Conservation (phyloP, 2,329 filamentous ascomycete genomes). For the Trichoderma cornu-damae region DNA sequence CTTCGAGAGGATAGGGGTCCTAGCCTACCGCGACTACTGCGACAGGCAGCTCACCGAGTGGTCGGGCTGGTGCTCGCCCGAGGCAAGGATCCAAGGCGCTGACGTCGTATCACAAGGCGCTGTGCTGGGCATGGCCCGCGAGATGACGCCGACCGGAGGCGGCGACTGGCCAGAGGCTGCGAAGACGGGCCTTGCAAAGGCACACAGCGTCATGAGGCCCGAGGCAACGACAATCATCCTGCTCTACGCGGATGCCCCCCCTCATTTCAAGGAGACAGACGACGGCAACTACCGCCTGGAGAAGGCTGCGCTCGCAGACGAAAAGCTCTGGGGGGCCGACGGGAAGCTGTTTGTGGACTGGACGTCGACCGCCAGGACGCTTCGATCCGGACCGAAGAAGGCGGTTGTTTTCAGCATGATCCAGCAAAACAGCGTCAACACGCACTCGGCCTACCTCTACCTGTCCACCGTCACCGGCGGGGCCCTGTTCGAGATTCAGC, state of each 20-base stretch:
- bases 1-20: conserved; percentile 46
- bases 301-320: conserved; percentile 21
- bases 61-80: conserved; percentile 43
- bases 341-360: conserved; percentile 41
- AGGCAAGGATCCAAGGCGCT: conserved; percentile 16
- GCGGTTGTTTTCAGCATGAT: conserved; percentile 43
- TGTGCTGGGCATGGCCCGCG: conserved; percentile 34
- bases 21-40: conserved; percentile 48
- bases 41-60: conserved; percentile 37
- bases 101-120: conserved; percentile 29
- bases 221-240: conserved; percentile 46
- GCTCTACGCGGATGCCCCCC: conserved; percentile 45
- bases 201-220: conserved; percentile 43
- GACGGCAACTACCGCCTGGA: conserved; percentile 31
- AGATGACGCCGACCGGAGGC: conserved; percentile 33
- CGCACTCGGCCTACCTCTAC: conserved; percentile 36
- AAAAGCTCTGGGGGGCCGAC: conserved; percentile 28
- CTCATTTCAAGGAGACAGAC: conserved; percentile 36
- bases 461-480: conserved; percentile 41
- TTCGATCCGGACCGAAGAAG: conserved; percentile 33
- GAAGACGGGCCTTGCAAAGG: conserved; percentile 45
- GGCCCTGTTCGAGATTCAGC: conserved; percentile 33
- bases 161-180: conserved; percentile 44
- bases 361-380: conserved; percentile 34
- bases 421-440: conserved; percentile 21